Evolutionary conservation across 2,329 filamentous ascomycete species (phyloP).

Genomic region (Mycocentrospora acerina): DNA sequence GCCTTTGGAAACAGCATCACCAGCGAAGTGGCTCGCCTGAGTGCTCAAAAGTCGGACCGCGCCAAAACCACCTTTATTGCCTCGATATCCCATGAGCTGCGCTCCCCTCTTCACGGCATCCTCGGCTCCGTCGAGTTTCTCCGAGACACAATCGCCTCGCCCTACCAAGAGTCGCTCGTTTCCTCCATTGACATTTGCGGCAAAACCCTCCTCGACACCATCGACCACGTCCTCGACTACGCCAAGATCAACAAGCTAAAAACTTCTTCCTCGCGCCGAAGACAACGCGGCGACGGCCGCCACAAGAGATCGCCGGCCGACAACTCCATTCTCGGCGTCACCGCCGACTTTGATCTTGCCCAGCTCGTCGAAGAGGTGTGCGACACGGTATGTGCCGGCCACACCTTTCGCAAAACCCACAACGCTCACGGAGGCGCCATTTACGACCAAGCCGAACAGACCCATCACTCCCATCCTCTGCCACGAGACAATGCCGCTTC

Average conservation of each 20-base stretch:
- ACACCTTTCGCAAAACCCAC: conserved; percentile 43
- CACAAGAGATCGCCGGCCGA: conserved; percentile 28
- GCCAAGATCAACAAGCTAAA: conserved; percentile 41
- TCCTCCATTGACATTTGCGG: conserved; percentile 40
- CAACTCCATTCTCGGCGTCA: conserved; percentile 34
- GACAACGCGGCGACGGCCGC: conserved; percentile 16
- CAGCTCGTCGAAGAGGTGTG: conserved; percentile 53
- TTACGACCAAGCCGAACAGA: conserved; percentile 24
- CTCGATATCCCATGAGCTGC: conserved; percentile 50
- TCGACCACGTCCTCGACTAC: conserved; percentile 43
- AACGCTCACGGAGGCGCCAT: conserved; percentile 22
- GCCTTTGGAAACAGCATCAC: conserved; percentile 40
- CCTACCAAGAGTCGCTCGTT: conserved; percentile 46
- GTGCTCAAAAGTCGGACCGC: conserved; percentile 33
- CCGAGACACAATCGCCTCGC: conserved; percentile 28
- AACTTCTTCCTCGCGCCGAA: conserved; percentile 19
- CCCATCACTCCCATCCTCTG: conserved; percentile 13
- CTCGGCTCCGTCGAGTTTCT: conserved; percentile 47
- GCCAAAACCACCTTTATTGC: conserved; percentile 46
- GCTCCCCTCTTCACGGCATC: conserved; percentile 63
- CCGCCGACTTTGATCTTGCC: conserved; percentile 32
- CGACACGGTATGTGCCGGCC: conserved; percentile 56
- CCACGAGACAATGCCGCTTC: conserved; percentile 9
- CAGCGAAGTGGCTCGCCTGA: conserved; percentile 33
- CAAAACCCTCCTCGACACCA: conserved; percentile 43